Conservation (phyloP, 805 yeast species). For the Hanseniaspora lachancei region DNA sequence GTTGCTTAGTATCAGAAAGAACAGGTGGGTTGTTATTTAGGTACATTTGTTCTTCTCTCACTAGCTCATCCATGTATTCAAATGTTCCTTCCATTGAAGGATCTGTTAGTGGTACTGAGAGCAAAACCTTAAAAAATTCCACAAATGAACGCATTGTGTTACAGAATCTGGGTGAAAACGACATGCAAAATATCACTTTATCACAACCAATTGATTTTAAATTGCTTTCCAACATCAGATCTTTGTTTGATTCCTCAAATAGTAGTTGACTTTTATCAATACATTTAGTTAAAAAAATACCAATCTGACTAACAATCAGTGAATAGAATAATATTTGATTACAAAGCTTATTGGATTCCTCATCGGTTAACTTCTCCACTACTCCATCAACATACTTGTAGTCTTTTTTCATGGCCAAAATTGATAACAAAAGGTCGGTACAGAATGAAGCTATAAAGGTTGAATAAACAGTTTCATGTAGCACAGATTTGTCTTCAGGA, state of each 20-base stretch:
- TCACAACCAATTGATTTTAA: constrained; percentile 5
- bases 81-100: neutral
- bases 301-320: neutral
- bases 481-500: neutral
- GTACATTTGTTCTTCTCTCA: neutral
- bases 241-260: constrained; percentile 2
- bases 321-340: constrained; percentile 6
- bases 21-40: neutral
- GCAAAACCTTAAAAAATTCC: constrained; percentile 6
- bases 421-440: neutral
- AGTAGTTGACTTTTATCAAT: neutral
- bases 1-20: neutral
- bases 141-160: neutral
- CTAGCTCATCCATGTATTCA: constrained; percentile 4
- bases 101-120: neutral
- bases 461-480: neutral
- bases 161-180: constrained; percentile 2
- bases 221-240: neutral
- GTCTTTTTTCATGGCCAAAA: constrained; percentile 4
- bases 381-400: neutral
- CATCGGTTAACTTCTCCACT: neutral
- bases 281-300: constrained; percentile 3
- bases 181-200: constrained; percentile 1
- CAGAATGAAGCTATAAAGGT: constrained; percentile 4
- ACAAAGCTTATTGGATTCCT: neutral